Evolutionary conservation across 2,329 filamentous ascomycete species (phyloP).

Genomic region (Cladosporium sp.): DNA sequence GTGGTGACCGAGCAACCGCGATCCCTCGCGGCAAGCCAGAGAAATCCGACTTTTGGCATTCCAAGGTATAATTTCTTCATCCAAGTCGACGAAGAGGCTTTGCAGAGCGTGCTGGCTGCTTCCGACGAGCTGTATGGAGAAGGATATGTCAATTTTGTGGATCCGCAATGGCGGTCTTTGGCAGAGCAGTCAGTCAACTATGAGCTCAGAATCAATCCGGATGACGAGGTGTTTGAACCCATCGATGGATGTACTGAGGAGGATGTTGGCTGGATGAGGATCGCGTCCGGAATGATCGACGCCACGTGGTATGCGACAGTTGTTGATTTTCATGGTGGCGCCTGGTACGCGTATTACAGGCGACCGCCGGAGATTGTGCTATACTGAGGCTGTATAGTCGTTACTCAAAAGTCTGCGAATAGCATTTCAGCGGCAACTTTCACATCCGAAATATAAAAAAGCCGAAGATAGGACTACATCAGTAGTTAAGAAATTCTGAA

Average conservation of each 20-base stretch:
- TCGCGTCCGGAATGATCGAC: background rate
- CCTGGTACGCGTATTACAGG: background rate
- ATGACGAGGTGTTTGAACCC: background rate
- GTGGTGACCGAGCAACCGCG: background rate
- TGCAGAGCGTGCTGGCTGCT: background rate
- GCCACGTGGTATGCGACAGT: background rate
- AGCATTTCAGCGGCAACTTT: too few relatives aligned
- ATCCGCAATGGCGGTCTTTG: background rate
- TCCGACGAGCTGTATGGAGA: background rate
- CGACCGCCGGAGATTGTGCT: background rate
- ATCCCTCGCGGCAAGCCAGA: background rate
- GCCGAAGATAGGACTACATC: too few relatives aligned
- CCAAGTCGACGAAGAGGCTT: background rate
- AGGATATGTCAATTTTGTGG: background rate
- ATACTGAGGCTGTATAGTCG: background rate
- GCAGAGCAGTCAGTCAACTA: background rate
- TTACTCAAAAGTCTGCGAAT: too few relatives aligned
- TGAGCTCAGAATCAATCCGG: background rate
- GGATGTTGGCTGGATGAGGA: background rate
- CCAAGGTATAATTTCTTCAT: background rate
- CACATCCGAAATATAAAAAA: too few relatives aligned
- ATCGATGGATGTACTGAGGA: constrained; percentile 1
- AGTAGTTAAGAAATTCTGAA: too few relatives aligned
- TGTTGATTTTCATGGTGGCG: background rate
- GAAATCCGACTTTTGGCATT: background rate